Percentiles rank a stretch among this genome's conserved stretches.
Evolutionary conservation across 2,329 filamentous ascomycete species (phyloP).

Genomic region (Colletotrichum lupini): DNA sequence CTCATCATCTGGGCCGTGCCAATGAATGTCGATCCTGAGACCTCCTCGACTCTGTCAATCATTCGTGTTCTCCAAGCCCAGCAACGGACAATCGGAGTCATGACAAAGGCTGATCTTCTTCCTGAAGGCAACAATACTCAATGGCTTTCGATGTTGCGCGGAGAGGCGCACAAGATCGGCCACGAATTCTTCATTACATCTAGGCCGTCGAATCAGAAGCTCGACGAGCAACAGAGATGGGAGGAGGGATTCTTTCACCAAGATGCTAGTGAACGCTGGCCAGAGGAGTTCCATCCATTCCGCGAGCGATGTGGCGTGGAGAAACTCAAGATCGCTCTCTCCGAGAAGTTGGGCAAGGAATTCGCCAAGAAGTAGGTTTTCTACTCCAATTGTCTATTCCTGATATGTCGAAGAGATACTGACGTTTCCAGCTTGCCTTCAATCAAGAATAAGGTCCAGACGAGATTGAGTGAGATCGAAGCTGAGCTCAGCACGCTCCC

Average conservation of each 20-base stretch:
- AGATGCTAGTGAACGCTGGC: conserved; percentile 56
- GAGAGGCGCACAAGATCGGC: conserved; percentile 70
- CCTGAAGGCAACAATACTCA: conserved; percentile 63
- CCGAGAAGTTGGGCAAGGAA: conserved; percentile 62
- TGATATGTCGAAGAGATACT: neutral
- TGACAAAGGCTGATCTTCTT: conserved; percentile 87
- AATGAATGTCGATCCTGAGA: conserved; percentile 83
- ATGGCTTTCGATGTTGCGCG: conserved; percentile 73
- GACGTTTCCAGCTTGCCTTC: conserved; percentile 55
- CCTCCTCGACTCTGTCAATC: conserved; percentile 75
- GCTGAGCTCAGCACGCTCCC: conserved; percentile 68
- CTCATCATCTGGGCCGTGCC: conserved; percentile 82
- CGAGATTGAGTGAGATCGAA: conserved; percentile 62
- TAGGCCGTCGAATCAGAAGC: conserved; percentile 66
- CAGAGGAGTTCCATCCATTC: conserved; percentile 58
- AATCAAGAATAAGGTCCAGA: conserved; percentile 63
- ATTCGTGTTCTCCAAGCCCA: conserved; percentile 68
- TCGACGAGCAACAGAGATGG: conserved; percentile 63
- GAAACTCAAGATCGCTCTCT: conserved; percentile 63
- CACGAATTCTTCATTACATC: conserved; percentile 86
- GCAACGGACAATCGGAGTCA: conserved; percentile 75
- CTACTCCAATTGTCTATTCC: neutral
- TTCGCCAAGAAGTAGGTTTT: conserved; percentile 62
- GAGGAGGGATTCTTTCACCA: conserved; percentile 64
- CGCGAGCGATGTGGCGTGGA: conserved; percentile 64